Percentiles rank a stretch among this genome's conserved stretches.
Conservation (phyloP, 345 rosid species). For the Bruguiera sexangula region DNA sequence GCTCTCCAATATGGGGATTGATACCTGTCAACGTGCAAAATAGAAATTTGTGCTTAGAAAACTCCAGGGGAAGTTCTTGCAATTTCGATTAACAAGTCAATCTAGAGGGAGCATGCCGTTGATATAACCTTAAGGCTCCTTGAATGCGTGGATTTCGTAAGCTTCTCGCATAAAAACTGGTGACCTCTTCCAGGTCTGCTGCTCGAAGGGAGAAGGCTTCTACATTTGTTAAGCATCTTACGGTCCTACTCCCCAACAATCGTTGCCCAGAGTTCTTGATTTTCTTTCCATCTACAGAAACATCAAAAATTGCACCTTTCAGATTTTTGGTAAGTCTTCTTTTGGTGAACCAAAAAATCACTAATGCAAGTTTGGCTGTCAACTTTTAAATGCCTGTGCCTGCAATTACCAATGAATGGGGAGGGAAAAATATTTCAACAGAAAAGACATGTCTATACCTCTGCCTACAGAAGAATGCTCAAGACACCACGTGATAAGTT, state of each 20-base stretch:
- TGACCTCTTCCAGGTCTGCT: slow-evolving; percentile 80
- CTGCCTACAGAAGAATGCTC: slow-evolving; percentile 63
- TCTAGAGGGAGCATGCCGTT: not conserved
- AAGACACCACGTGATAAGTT: slow-evolving; percentile 86
- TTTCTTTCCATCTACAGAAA: slow-evolving; percentile 51
- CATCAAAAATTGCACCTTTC: not conserved
- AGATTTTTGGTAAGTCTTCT: not conserved
- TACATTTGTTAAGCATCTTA: slow-evolving; percentile 65
- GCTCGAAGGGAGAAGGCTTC: slow-evolving; percentile 85
- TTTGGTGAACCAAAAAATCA: not conserved
- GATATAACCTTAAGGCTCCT: slow-evolving; percentile 73
- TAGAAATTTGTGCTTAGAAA: not conserved
- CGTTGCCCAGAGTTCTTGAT: slow-evolving; percentile 44
- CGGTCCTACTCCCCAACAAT: slow-evolving; percentile 51
- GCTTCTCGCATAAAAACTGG: slow-evolving; percentile 58
- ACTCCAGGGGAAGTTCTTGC: not conserved
- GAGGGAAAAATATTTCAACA: not conserved
- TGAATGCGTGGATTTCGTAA: slow-evolving; percentile 62
- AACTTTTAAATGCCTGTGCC: not conserved
- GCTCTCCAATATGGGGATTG: slow-evolving; percentile 79
- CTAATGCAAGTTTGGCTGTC: too few relatives aligned
- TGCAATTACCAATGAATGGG: not conserved
- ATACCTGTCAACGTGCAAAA: slow-evolving; percentile 43
- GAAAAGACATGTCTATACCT: slow-evolving; percentile 34
- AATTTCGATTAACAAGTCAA: not conserved